A percentile compares a stretch with the other conserved stretches of the same genome.
phyloP scores from a whole-genome alignment of 352 stramenopile species.

The Paralagenidium karlingii region DNA sequence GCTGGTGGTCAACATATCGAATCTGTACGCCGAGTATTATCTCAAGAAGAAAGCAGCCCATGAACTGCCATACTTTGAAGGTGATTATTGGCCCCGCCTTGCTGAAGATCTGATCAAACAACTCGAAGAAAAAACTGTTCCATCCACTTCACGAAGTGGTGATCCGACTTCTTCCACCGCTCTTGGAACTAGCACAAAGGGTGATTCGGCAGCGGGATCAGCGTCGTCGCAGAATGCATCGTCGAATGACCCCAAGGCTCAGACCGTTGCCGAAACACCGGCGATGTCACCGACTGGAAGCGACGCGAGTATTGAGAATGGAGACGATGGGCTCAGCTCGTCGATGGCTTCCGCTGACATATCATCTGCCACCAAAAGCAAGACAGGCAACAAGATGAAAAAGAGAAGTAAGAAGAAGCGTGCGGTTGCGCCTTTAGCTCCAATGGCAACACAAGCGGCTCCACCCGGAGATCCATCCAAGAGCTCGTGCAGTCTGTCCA shows the following conservation, averaged over 20 bases:
- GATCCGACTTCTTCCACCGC: constrained; percentile 1
- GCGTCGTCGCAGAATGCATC: constrained; percentile 1
- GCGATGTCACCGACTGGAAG: constrained; percentile 33
- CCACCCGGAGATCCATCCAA: neutral
- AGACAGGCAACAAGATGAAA: constrained; percentile 46
- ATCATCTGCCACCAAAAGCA: constrained; percentile 8
- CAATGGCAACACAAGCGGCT: constrained; percentile 2
- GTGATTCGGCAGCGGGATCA: neutral
- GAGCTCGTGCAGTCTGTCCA: constrained; percentile 1
- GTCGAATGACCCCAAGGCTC: constrained; percentile 1
- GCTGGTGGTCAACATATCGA: constrained; percentile 68
- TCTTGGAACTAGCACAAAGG: neutral
- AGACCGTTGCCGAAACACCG: constrained; percentile 18
- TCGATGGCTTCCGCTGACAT: constrained; percentile 6
- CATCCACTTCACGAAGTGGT: constrained; percentile 3
- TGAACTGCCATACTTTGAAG: constrained; percentile 97
- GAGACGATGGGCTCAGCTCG: constrained; percentile 8
- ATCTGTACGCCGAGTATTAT: constrained; percentile 81
- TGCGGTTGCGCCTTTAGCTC: constrained; percentile 46
- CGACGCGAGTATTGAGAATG: constrained; percentile 16
- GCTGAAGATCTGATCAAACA: constrained; percentile 99
- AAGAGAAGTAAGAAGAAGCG: constrained; percentile 73
- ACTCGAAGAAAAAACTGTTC: constrained; percentile 90
- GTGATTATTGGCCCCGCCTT: constrained; percentile 97
- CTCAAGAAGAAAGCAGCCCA: constrained; percentile 79